Conservation (phyloP, 768 basidiomycete genomes). For the Russula vinacea region DNA sequence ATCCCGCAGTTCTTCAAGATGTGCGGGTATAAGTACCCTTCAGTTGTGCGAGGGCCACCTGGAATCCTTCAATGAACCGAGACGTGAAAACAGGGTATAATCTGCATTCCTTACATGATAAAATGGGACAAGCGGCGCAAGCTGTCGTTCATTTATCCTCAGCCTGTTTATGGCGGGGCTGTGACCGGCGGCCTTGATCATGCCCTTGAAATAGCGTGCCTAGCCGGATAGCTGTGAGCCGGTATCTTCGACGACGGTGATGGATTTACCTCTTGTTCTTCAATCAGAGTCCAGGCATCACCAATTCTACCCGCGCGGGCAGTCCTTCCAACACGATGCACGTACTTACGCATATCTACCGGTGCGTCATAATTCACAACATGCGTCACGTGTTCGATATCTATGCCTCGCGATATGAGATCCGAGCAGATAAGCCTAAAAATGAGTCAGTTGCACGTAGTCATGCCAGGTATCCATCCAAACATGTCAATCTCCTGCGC, state of each 20-base stretch:
- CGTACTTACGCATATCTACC: constrained; percentile 97
- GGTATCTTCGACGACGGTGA: not conserved
- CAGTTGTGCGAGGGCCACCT: constrained; percentile 25
- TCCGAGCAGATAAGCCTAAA: constrained; percentile 92
- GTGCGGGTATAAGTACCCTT: constrained; percentile 18
- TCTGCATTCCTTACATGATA: constrained; percentile 24
- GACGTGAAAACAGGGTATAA: not conserved
- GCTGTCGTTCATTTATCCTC: constrained; percentile 11
- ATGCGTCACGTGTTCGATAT: constrained; percentile 87
- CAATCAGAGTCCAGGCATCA: constrained; percentile 91
- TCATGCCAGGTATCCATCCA: constrained; percentile 33
- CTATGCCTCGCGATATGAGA: constrained; percentile 92
- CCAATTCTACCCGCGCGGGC: constrained; percentile 88
- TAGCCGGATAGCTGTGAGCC: not conserved
- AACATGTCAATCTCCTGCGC: constrained; percentile 80
- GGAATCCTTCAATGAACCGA: not conserved
- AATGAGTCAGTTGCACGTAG: not conserved
- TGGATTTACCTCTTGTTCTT: constrained; percentile 79
- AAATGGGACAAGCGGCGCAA: constrained; percentile 17
- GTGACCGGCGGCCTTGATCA: constrained; percentile 27
- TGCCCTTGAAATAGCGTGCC: constrained; percentile 30
- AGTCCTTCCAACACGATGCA: constrained; percentile 94
- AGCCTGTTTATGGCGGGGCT: constrained; percentile 12
- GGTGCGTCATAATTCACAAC: constrained; percentile 96
- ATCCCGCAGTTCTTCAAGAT: not conserved